Evolutionary conservation across 441 rosid species (phyloP), one percentile per base, ranked within the genome.

Genomic region (Geranium incanum): DNA sequence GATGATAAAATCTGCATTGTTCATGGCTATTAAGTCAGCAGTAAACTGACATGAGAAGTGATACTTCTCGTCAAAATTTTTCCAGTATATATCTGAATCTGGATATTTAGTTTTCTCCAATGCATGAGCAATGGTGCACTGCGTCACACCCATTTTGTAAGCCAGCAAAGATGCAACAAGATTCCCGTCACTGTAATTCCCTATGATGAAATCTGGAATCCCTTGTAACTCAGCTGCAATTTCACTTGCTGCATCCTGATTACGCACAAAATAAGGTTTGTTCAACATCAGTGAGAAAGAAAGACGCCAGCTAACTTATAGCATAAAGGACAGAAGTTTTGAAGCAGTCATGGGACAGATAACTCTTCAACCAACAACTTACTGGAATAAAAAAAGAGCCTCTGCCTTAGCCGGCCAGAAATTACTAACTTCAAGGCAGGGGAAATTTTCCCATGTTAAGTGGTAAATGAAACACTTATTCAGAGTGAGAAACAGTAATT

Each of bases 121-220:
- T n/a, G 99, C 97, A 81, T 90, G 99, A 3, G 97, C 99, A 73
- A 92, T 94, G 70, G 89, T 94, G 80, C 99, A 94, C 99, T 94
- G 87, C 9, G 97, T 89, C 69, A 90, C 87, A 71, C 97, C 97
- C 98, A 92, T 92, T 78, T 70, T 92, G 72, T 85, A 81, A 72
- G 99, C 93, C 88, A 95, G 75, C 69, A 95, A 79, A 68, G 98
- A 89, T 5, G 98, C 95, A 76, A 95, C 97, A 28, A 95, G 97
- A 85, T 95, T 95, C 68, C 99, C 98, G 57, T 92, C 99, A 81
- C 98, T 92, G 77, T 95, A 95, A 85, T 95, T 95, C 72, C 98
- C 99, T 8, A 92, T 86, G 12, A 95, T 87, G 75, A 92, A 89
- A 86, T 90, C 96, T 16, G 99, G 98, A 73, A 87, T 64, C 50